phyloP scores from a whole-genome alignment of 2,329 filamentous ascomycete genomes.

The Cadophora sp. region DNA sequence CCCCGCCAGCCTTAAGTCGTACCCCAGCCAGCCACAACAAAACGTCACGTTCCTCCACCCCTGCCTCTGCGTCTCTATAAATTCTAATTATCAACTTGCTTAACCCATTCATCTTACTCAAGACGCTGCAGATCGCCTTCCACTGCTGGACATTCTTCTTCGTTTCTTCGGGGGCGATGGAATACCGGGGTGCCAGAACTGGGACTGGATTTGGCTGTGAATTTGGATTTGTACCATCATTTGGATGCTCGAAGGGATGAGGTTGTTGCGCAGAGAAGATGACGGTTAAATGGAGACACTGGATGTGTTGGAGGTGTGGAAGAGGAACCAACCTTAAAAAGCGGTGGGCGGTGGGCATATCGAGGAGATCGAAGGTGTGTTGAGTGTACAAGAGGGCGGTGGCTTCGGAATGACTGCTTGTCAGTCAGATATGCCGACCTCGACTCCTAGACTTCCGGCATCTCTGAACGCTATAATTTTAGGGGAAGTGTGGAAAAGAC shows the following conservation, averaged over 20 bases:
- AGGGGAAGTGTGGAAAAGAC: no score
- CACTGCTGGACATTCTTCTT: neutral
- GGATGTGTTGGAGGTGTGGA: neutral
- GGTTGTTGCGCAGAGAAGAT: neutral
- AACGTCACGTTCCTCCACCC: neutral
- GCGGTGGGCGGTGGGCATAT: neutral
- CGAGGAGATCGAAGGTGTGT: slow-evolving; percentile 5
- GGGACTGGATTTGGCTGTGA: neutral
- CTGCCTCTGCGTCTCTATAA: neutral
- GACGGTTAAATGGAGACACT: neutral
- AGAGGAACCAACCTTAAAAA: neutral
- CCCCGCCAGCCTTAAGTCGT: neutral
- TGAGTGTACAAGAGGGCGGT: neutral
- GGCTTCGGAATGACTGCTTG: slow-evolving; percentile 2
- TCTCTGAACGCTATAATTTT: no score
- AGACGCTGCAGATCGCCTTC: neutral
- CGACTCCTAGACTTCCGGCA: neutral
- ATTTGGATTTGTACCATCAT: neutral
- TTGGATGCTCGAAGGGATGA: neutral
- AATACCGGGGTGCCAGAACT: neutral
- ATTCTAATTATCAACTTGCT: neutral
- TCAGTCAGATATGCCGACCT: neutral
- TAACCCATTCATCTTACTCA: slow-evolving; percentile 3
- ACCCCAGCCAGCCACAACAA: neutral
- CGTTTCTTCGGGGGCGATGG: neutral